A percentile compares a stretch with the other conserved stretches of the same genome.
Conservation (phyloP, 257 asterid genomes). For the Lavandula angustifolia region DNA sequence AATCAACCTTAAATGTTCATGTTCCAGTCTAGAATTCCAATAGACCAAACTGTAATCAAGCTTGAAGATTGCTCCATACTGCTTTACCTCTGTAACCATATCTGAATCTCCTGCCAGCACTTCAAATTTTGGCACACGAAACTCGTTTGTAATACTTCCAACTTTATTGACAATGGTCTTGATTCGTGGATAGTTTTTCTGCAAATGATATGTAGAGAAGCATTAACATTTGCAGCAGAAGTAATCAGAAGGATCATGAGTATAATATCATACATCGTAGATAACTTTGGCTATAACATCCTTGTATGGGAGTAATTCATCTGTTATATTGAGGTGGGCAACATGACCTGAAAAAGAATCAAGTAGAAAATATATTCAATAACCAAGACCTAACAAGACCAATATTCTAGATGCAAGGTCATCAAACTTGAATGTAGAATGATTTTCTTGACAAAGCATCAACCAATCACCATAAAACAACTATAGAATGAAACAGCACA, state of each 20-base stretch:
- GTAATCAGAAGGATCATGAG: constrained; percentile 2
- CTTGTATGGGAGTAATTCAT: constrained; percentile 81
- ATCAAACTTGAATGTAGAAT: constrained; percentile 16
- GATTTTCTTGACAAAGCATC: background rate
- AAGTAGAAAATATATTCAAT: constrained; percentile 28
- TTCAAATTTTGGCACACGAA: constrained; percentile 95
- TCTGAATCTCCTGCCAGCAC: constrained; percentile 77
- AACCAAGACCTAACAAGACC: constrained; percentile 19
- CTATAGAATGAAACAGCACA: background rate
- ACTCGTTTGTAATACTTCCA: constrained; percentile 82
- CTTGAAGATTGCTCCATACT: constrained; percentile 83
- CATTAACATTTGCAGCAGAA: constrained; percentile 23
- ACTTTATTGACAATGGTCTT: constrained; percentile 87
- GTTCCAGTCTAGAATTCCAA: constrained; percentile 97
- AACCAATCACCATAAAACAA: constrained; percentile 2
- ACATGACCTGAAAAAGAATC: constrained; percentile 73
- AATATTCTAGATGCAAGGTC: constrained; percentile 6
- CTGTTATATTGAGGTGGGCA: constrained; percentile 88
- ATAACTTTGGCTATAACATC: constrained; percentile 85
- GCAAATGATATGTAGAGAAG: constrained; percentile 26
- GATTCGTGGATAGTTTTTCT: constrained; percentile 94
- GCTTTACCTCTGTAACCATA: constrained; percentile 92
- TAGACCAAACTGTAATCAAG: constrained; percentile 93
- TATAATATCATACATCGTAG: constrained; percentile 66
- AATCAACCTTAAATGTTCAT: constrained; percentile 82